These are phyloP conservation scores for Phoenix dactylifera DNA, from an alignment of 176 grass and related monocot species.

Conservation along the genomic window DNA sequence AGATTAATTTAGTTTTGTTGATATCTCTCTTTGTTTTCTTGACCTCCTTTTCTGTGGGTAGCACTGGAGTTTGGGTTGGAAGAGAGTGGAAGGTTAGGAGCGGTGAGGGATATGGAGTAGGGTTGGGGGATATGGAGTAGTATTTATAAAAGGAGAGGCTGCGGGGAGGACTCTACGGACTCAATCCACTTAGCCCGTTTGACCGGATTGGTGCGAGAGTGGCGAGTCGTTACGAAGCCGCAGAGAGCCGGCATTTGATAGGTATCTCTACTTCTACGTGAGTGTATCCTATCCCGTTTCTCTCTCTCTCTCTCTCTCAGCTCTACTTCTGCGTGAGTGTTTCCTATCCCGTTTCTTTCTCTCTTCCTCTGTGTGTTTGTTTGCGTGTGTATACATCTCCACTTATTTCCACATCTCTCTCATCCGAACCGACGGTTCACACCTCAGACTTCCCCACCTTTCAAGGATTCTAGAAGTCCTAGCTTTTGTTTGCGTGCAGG, in stretches of 20 bases:
- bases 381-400: neutral
- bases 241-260: neutral
- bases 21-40: no score
- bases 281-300: neutral
- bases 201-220: neutral
- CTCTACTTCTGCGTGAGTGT: neutral
- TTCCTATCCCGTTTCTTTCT: neutral
- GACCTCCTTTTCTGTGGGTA: neutral
- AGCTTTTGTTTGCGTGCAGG: no score
- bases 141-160: no score
- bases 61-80: no score
- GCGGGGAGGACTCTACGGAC: neutral
- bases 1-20: neutral
- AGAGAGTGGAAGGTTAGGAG: no score
- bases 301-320: neutral
- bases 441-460: no score
- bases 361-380: neutral
- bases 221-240: neutral
- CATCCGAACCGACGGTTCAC: no score
- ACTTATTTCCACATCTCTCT: neutral
- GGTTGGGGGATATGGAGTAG: no score
- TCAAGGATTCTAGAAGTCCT: no score
- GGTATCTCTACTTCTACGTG: slow-evolving; percentile 1
- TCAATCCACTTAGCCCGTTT: neutral
- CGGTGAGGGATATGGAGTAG: no score